A percentile compares a stretch with the other conserved stretches of the same genome.
These are phyloP conservation scores for Oidiodendron maius DNA, from an alignment of 495 filamentous ascomycete genomes.

Conservation along the genomic window DNA sequence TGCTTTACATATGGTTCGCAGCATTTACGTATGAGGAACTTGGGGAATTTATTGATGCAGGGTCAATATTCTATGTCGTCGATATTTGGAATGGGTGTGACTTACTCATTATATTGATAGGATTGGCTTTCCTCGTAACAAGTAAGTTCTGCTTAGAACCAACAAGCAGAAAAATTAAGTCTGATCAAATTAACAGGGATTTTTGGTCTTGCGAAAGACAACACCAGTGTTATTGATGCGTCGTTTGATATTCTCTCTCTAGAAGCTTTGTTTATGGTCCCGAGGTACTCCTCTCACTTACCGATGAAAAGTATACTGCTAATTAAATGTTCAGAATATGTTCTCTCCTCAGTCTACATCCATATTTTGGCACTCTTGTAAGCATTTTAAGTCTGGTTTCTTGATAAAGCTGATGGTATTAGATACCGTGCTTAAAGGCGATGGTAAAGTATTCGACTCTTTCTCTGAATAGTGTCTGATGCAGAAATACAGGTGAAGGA, in stretches of 20 bases:
- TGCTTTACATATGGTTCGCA: slow-evolving; percentile 64
- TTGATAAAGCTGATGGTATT: not conserved
- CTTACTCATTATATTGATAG: slow-evolving; percentile 78
- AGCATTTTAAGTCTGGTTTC: not conserved
- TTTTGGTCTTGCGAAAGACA: slow-evolving; percentile 61
- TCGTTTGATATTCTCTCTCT: slow-evolving; percentile 85
- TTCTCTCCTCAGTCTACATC: slow-evolving; percentile 80
- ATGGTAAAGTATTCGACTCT: slow-evolving; percentile 12
- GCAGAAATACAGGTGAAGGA: slow-evolving; percentile 55
- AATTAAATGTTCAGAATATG: slow-evolving; percentile 51
- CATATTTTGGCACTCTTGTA: slow-evolving; percentile 73
- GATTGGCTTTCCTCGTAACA: slow-evolving; percentile 61
- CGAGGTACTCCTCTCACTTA: slow-evolving; percentile 36
- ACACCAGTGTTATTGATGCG: slow-evolving; percentile 59
- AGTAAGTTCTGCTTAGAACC: slow-evolving; percentile 27
- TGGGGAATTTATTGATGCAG: slow-evolving; percentile 76
- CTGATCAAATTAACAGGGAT: slow-evolving; percentile 43
- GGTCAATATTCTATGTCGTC: slow-evolving; percentile 74
- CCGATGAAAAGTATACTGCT: slow-evolving; percentile 15
- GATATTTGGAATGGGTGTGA: slow-evolving; percentile 94
- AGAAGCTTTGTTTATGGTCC: slow-evolving; percentile 86
- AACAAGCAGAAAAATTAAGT: not conserved
- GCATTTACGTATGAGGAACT: slow-evolving; percentile 87
- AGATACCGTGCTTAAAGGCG: slow-evolving; percentile 26
- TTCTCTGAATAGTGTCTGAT: not conserved